Conservation (phyloP, 805 yeast species). For the Hanseniaspora occidentalis region DNA sequence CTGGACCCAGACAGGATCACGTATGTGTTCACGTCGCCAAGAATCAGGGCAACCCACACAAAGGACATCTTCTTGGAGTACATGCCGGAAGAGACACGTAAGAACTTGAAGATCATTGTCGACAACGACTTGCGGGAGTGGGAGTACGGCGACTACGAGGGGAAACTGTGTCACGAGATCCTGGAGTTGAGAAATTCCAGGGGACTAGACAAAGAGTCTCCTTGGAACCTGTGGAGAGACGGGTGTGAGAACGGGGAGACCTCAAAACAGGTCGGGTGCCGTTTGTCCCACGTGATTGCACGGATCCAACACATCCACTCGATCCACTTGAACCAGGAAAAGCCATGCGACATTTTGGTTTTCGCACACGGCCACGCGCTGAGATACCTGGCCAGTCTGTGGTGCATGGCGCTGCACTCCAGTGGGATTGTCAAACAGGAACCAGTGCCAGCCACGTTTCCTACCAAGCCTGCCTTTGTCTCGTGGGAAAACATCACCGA, state of each 20-base stretch:
- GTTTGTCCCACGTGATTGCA: conserved; percentile 61
- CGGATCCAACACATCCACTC: conserved; percentile 51
- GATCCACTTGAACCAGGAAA: conserved; percentile 35
- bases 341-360: conserved; percentile 60
- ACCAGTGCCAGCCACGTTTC: not conserved
- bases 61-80: conserved; percentile 40
- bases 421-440: conserved; percentile 3
- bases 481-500: conserved; percentile 13
- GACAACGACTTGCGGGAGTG: conserved; percentile 79
- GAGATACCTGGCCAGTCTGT: conserved; percentile 79
- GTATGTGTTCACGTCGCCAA: conserved; percentile 66
- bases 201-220: conserved; percentile 38
- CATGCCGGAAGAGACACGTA: conserved; percentile 30
- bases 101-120: conserved; percentile 32
- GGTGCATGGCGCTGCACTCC: conserved; percentile 36
- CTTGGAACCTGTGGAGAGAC: conserved; percentile 81
- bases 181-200: conserved; percentile 39
- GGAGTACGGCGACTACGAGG: conserved; percentile 97
- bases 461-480: conserved; percentile 12
- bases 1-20: conserved; percentile 54
- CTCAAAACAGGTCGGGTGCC: conserved; percentile 47
- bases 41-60: conserved; percentile 69
- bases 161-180: conserved; percentile 58
- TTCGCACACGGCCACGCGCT: conserved; percentile 92
- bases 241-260: conserved; percentile 91